phyloP scores from a whole-genome alignment of 176 grass and related monocot species.

The Raddia guianensis region DNA sequence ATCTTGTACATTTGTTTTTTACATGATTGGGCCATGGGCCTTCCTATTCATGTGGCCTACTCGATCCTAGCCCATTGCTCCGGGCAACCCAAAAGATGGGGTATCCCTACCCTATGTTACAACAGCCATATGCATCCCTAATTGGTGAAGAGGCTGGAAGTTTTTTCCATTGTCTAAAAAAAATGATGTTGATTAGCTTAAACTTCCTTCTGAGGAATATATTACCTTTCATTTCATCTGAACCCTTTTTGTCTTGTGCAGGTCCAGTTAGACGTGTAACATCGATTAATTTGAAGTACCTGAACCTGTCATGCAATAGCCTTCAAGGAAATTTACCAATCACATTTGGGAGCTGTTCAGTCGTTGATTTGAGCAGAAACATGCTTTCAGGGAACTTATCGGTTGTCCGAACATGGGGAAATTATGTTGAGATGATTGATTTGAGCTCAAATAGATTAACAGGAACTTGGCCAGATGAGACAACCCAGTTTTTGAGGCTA shows the following conservation, averaged over 20 bases:
- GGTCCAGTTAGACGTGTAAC: conserved; percentile 80
- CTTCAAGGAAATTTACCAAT: conserved; percentile 81
- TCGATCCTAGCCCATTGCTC: no score
- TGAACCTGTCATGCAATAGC: conserved; percentile 80
- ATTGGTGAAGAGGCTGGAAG: no score
- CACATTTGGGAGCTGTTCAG: conserved; percentile 78
- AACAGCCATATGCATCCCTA: no score
- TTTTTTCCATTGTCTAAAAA: no score
- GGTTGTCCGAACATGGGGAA: conserved; percentile 75
- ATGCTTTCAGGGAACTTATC: conserved; percentile 83
- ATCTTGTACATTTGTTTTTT: no score
- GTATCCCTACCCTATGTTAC: no score
- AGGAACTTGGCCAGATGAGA: conserved; percentile 77
- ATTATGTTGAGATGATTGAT: conserved; percentile 79
- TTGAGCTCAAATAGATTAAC: conserved; percentile 75
- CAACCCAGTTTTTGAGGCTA: conserved; percentile 88
- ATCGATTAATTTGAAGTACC: conserved; percentile 68
- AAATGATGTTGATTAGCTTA: conserved; percentile 18
- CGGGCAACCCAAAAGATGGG: no score
- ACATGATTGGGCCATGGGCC: no score
- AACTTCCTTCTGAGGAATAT: neutral
- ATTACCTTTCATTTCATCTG: conserved; percentile 2
- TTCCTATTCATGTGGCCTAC: no score
- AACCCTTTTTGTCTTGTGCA: conserved; percentile 42
- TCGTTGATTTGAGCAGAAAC: conserved; percentile 85